Percentiles rank a stretch among this genome's conserved stretches.
phyloP scores from a whole-genome alignment of 371 early-diverging fungal genomes.

The Mortierella sp. region DNA sequence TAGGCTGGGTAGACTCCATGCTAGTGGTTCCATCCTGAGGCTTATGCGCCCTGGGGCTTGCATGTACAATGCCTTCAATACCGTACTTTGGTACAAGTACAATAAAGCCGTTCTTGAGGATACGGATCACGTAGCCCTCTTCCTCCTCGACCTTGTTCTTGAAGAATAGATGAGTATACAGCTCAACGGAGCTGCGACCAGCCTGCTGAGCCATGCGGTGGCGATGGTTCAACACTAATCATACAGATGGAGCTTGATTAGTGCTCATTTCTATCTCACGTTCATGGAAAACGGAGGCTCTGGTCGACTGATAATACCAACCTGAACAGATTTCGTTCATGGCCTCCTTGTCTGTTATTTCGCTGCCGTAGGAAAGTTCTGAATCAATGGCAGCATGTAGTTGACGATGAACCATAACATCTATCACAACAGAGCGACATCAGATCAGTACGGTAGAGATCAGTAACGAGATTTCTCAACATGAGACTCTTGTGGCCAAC shows the following conservation, averaged over 20 bases:
- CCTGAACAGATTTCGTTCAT: slow-evolving; percentile 86
- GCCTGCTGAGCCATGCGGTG: slow-evolving; percentile 97
- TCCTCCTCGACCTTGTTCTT: slow-evolving; percentile 85
- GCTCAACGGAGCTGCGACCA: slow-evolving; percentile 90
- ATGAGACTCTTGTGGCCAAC: no score
- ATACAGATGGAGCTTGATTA: background rate
- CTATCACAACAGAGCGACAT: slow-evolving; percentile 48
- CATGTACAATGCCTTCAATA: slow-evolving; percentile 91
- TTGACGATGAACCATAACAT: slow-evolving; percentile 95
- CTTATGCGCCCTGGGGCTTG: slow-evolving; percentile 44
- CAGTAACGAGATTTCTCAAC: no score
- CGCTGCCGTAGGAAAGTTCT: slow-evolving; percentile 68
- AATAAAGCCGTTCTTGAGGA: slow-evolving; percentile 92
- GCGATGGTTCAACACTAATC: slow-evolving; percentile 87
- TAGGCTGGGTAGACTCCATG: slow-evolving; percentile 15
- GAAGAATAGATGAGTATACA: slow-evolving; percentile 95
- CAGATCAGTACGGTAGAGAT: no score
- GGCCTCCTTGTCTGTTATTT: slow-evolving; percentile 80
- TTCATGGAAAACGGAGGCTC: background rate
- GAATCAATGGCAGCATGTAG: slow-evolving; percentile 83
- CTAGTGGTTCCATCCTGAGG: slow-evolving; percentile 31
- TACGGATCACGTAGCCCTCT: slow-evolving; percentile 90
- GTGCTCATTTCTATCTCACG: background rate
- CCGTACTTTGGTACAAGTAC: slow-evolving; percentile 94
- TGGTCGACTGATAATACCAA: slow-evolving; percentile 31